Base-by-base conservation (phyloP, 768 basidiomycete species). In the Dentipellis sp. region DNA sequence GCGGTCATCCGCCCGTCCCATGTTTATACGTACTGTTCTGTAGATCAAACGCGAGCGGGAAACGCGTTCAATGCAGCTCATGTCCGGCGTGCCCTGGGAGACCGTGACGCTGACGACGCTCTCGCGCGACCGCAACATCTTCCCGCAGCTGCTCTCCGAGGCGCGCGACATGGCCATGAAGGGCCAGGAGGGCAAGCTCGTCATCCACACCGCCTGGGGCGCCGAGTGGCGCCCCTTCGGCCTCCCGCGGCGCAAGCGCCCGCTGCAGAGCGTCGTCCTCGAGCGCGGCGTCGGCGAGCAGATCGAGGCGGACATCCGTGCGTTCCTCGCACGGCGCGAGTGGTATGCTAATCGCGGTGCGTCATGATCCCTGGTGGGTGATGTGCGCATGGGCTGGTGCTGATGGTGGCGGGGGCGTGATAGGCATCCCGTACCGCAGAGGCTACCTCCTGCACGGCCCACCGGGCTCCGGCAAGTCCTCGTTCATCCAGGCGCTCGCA, bases 381-480 rank as follows among this genome's bases (percentile, higher is more conserved):
- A 29, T 6, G 6, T 29, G 29, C 29, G 29, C 29, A 29, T 29
- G 4, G 23, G 37, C 36, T 42, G 7, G 16, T 23, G 12, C 23
- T 48, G 29, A 17, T 45, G 47, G 35, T 53, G 54, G 47, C 36
- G 51, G 39, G 56, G 45, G 58, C 55, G 47, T 36, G 58, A 36
- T 57, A 97, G 94, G 95, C 16, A 97, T 99, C 57, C 97, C 97
- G 0, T 99, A 98, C 67, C 84, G 97, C 21, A 80, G 97, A 59
- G 97, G 97, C 39, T 97, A 97, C 69, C 80, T 99, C 10, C 73
- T 99, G 14, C 82, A 98, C 64, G 97, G 97, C 10, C 97, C 97
- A 19, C 97, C 97, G 7, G 97, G 97, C 14, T 97, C 94, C 0
- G 97, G 97, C 50, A 99, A 99, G 67, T 94, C 95, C 1, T 99